phyloP scores from a whole-genome alignment of 768 basidiomycete genomes.

The Kwoniella dejecticola region DNA sequence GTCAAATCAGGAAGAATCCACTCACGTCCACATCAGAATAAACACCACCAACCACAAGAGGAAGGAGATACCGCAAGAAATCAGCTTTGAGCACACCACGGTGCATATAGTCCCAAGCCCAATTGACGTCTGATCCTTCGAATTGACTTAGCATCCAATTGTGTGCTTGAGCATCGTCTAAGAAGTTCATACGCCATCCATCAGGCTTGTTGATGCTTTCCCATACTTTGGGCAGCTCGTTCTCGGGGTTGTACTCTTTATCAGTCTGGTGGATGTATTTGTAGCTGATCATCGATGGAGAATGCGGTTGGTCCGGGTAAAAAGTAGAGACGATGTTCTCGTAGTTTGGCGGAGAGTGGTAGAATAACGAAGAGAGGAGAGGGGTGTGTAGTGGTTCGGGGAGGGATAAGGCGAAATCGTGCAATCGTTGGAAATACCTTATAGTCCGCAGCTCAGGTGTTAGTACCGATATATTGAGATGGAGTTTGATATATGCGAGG shows the following conservation, averaged over 20 bases:
- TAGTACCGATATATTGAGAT: too few species aligned
- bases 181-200: constrained; percentile 43
- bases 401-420: constrained; percentile 22
- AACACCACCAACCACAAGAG: constrained; percentile 44
- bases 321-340: constrained; percentile 7
- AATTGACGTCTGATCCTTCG: constrained; percentile 28
- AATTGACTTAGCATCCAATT: constrained; percentile 32
- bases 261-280: constrained; percentile 47
- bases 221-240: constrained; percentile 32
- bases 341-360: constrained; percentile 16
- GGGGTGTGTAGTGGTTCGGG: constrained; percentile 9
- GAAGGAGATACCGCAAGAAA: constrained; percentile 47
- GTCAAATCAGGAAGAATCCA: background rate
- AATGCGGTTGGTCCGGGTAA: background rate
- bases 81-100: constrained; percentile 48
- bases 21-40: constrained; percentile 53
- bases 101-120: constrained; percentile 46
- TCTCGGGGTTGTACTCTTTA: constrained; percentile 23
- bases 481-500: background rate
- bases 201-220: constrained; percentile 31
- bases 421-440: constrained; percentile 27
- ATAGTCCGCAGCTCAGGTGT: too few species aligned
- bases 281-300: constrained; percentile 37
- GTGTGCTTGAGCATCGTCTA: constrained; percentile 37
- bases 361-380: constrained; percentile 18